Evolutionary conservation across 2,329 filamentous ascomycete species (phyloP), one percentile per base, ranked within the genome.

Genomic region (Aspergillus transmontanensis): DNA sequence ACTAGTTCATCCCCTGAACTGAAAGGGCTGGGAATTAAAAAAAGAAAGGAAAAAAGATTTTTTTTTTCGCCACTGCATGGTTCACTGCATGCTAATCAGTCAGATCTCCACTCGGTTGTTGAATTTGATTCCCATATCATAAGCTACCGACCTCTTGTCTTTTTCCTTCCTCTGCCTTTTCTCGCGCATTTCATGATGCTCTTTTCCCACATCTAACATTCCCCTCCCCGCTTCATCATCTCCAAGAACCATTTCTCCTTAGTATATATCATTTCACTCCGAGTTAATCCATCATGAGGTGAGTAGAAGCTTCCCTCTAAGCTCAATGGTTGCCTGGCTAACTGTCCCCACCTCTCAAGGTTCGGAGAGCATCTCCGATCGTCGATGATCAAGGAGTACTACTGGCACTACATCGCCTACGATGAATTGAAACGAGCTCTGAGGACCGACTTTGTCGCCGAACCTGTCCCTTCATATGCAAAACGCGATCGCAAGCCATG

Each of bases 371-470:
- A 99, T 85, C 89, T 99, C 74, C 93, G 93, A 68, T 94, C 93
- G 74, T 97, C 94, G 77, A 87, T 97, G 75, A 96, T 98, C 80
- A 93, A 92, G 84, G 94, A 98, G 82, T 99, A 96, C 83, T 90
- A 94, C 79, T 97, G 94, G 89, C 93, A 97, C 84, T 99, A 99
- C 82, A 97, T 99, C 81, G 91, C 93, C 81, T 99, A 99, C 82
- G 94, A 97, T 78, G 92, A 90, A 68, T 87, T 99, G 57, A 99
- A 99, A 82, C 85, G 86, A 69, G 89, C 93, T 69, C 88, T 99
- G 66, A 95, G 94, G 81, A 88, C 86, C 64, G 86, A 89, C 64
- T 90, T 85, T 69, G 87, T 88, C 64, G 81, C 77, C 63, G 77
- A 78, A 61, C 84, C 78, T 48, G 82, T 76, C 64, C 79, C 76